phyloP scores from a whole-genome alignment of 2,329 filamentous ascomycete species.

The Cyclaneusma minus region DNA sequence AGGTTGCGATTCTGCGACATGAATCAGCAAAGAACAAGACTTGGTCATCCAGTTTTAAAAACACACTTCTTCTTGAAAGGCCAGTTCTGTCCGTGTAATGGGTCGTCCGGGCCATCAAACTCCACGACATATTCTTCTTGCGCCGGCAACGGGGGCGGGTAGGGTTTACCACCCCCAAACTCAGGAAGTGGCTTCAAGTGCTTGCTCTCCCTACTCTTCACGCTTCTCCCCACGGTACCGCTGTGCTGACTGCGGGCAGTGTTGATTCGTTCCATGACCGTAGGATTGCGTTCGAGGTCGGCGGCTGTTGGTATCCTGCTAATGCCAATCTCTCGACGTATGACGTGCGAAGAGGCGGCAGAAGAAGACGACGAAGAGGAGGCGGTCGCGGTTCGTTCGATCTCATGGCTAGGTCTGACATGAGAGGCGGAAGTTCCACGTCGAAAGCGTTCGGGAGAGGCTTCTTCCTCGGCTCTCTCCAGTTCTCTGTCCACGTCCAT shows the following conservation, averaged over 20 bases:
- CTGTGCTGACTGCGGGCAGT: constrained; percentile 57
- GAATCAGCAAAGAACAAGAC: constrained; percentile 8
- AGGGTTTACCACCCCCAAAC: constrained; percentile 62
- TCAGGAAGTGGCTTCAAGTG: constrained; percentile 40
- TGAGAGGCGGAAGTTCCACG: not conserved
- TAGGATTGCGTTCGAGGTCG: constrained; percentile 55
- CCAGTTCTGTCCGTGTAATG: constrained; percentile 82
- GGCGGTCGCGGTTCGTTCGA: constrained; percentile 42
- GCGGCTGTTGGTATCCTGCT: constrained; percentile 46
- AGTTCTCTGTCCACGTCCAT: constrained; percentile 41
- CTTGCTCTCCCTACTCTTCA: constrained; percentile 29
- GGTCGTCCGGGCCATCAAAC: constrained; percentile 73
- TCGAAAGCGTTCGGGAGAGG: constrained; percentile 24
- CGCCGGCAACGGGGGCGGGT: constrained; percentile 52
- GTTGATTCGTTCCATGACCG: constrained; percentile 54
- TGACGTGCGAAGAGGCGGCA: constrained; percentile 19
- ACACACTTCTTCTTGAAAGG: constrained; percentile 58
- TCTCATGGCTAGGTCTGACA: constrained; percentile 28
- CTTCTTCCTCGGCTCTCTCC: constrained; percentile 36
- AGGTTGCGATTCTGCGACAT: constrained; percentile 36
- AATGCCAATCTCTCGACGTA: constrained; percentile 29
- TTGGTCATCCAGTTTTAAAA: constrained; percentile 25
- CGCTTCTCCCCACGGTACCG: constrained; percentile 48
- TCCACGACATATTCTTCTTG: constrained; percentile 69
- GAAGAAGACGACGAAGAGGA: constrained; percentile 35